phyloP scores from a whole-genome alignment of 768 basidiomycete genomes.

The Boletus rex-veris region DNA sequence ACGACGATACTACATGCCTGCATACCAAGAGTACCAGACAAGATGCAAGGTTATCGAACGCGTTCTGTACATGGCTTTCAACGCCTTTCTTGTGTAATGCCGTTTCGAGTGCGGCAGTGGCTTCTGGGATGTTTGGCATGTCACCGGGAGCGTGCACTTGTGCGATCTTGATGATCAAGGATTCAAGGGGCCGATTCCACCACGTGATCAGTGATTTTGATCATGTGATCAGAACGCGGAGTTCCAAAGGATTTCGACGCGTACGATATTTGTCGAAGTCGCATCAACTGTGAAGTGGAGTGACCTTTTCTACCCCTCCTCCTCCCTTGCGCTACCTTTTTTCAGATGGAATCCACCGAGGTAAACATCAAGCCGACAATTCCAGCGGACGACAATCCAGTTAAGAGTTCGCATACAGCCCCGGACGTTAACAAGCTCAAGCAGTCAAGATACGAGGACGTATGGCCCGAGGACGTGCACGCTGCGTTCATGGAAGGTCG shows the following conservation, averaged over 20 bases:
- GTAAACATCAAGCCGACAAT: slow-evolving; percentile 15
- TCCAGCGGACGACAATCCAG: slow-evolving; percentile 5
- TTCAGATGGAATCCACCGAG: slow-evolving; percentile 20
- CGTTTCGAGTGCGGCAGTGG: slow-evolving; percentile 32
- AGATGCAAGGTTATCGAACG: slow-evolving; percentile 40
- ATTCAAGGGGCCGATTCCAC: rapidly evolving
- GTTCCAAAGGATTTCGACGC: slow-evolving; percentile 19
- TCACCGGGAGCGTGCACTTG: background rate
- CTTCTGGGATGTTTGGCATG: slow-evolving; percentile 27
- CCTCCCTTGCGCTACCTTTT: slow-evolving; percentile 12
- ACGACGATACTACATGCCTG: slow-evolving; percentile 2
- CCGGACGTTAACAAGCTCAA: slow-evolving; percentile 17
- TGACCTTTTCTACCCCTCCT: background rate
- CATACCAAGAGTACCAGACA: slow-evolving; percentile 44
- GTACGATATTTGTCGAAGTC: slow-evolving; percentile 4
- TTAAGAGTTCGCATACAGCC: background rate
- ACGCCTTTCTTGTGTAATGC: slow-evolving; percentile 28
- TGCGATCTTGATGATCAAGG: too few relatives aligned
- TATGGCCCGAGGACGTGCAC: slow-evolving; percentile 35
- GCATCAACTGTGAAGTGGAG: background rate
- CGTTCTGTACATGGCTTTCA: slow-evolving; percentile 31
- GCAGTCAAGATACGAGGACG: slow-evolving; percentile 33
- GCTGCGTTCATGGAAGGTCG: slow-evolving; percentile 37
- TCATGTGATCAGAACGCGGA: slow-evolving; percentile 29
- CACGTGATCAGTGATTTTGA: slow-evolving; percentile 30